phyloP scores from a whole-genome alignment of 768 basidiomycete species.

The Termitomyces sp. region DNA sequence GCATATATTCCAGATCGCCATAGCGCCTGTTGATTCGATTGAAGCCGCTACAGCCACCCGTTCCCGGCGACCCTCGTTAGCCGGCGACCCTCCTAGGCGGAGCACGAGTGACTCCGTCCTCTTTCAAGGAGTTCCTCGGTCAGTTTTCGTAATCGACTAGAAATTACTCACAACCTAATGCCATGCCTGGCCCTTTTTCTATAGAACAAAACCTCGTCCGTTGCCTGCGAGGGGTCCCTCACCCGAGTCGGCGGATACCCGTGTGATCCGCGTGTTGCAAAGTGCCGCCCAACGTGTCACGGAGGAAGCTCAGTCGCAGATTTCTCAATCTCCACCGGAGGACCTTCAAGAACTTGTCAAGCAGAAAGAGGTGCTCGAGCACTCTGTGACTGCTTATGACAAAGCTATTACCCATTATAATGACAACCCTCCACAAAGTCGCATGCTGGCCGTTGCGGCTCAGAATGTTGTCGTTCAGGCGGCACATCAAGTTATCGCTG shows the following conservation, averaged over 20 bases:
- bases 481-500: slow-evolving; percentile 62
- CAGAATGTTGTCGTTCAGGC: slow-evolving; percentile 83
- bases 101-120: slow-evolving; percentile 49
- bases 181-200: background rate
- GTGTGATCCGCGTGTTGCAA: slow-evolving; percentile 76
- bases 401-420: slow-evolving; percentile 53
- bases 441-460: slow-evolving; percentile 71
- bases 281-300: slow-evolving; percentile 77
- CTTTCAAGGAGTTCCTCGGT: slow-evolving; percentile 42
- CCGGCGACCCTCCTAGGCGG: slow-evolving; percentile 41
- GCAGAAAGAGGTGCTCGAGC: slow-evolving; percentile 75
- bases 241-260: slow-evolving; percentile 50
- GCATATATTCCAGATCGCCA: slow-evolving; percentile 67
- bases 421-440: slow-evolving; percentile 47
- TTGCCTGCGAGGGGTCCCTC: slow-evolving; percentile 21
- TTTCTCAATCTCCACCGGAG: slow-evolving; percentile 48
- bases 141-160: slow-evolving; percentile 8
- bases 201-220: slow-evolving; percentile 29
- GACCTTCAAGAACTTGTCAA: slow-evolving; percentile 70
- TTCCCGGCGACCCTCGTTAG: slow-evolving; percentile 42
- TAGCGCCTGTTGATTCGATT: slow-evolving; percentile 59
- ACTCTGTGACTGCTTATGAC: slow-evolving; percentile 74
- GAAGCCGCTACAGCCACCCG: slow-evolving; percentile 40
- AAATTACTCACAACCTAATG: background rate
- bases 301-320: slow-evolving; percentile 68